Base-by-base conservation (phyloP, 768 basidiomycete genomes). In the Asterophora lycoperdoides region DNA sequence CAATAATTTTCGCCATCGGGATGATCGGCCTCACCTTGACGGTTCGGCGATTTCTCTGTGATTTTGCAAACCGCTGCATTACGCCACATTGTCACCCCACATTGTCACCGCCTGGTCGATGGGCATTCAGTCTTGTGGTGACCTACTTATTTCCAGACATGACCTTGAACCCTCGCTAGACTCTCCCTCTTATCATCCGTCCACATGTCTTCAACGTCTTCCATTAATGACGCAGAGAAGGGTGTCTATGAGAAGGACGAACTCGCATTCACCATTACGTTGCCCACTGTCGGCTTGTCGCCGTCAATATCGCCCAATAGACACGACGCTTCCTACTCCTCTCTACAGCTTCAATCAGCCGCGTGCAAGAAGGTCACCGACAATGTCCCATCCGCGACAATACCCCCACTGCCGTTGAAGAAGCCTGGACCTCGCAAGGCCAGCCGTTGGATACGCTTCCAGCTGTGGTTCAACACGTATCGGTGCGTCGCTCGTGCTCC, bases 401-500 rank as follows among this genome's bases (percentile, higher is more conserved):
- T 47, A 48, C 54, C 52, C 26, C 48, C 35, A 44, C 42, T 38
- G 30, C 40, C 54, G 44, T 57, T 35, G 54, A 60, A 49, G 49
- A 60, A 54, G 49, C 42, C 51, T 29, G 53, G 35, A 54, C 53
- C 53, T 59, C 68, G 64, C 60, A 74, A 74, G 61, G 68, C 65
- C 29, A 75, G 77, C 32, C 73, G 75, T 34, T 79, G 78, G 71
- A 79, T 85, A 47, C 64, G 73, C 40, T 80, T 81, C 62, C 75
- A 75, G 48, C 65, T 89, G 19, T 90, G 88, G 88, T 89, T 83
- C 65, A 86, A 91, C 57, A 83, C 81, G 0, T 90, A 91, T 59
- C 73, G 85, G 87, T 83, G 49, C 7, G 73, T 54, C 19, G 37
- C 23, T 36, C 11, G 29, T 20, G 18, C 6, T 46, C 35, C 23